Evolutionary conservation across 208 protist genomes (phyloP), one percentile per base, ranked within the genome.

Genomic region (Leishmania amazonensis): DNA sequence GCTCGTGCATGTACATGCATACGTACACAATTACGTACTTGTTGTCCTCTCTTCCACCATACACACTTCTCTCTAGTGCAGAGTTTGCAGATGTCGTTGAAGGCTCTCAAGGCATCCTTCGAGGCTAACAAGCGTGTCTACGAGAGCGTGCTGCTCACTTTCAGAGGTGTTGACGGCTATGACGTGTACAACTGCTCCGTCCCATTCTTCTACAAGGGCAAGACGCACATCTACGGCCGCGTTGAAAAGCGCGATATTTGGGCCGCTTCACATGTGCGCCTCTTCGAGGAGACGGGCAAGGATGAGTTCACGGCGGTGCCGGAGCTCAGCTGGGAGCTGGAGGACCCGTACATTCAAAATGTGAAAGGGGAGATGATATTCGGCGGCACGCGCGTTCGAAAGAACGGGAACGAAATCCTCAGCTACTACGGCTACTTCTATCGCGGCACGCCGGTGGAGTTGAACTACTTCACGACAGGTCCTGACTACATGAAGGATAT

Each of bases 131-230:
- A 80, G 28, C 75, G 73, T 8, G 81, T 93, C 8, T 93, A 90
- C 67, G 89, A 90, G 28, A 88, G 87, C 73, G 85, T 75, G 0
- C 40, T 90, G 17, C 83, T 90, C 60, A 90, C 89, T 35, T 90
- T 93, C 72, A 86, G 85, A 65, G 87, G 89, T 42, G 87, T 93
- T n/a, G 89, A 90, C n/a, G 89, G 87, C 19, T 78, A 65, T 31
- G 89, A 92, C 74, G 89, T 92, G 62, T 92, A 92, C 83, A 92
- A 92, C 81, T 90, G 87, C 76, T 92, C 89, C 49, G 85, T 90
- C 9, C 89, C 89, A 3, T 92, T 92, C 80, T 47, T 35, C 45
- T 92, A 90, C 87, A 79, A 84, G 58, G 89, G 89, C 38, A 88
- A 85, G 81, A 45, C 35, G 49, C 85, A 92, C 85, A 90, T 92